Conservation (phyloP, 495 filamentous ascomycete species). For the Ramalina peruviana region DNA sequence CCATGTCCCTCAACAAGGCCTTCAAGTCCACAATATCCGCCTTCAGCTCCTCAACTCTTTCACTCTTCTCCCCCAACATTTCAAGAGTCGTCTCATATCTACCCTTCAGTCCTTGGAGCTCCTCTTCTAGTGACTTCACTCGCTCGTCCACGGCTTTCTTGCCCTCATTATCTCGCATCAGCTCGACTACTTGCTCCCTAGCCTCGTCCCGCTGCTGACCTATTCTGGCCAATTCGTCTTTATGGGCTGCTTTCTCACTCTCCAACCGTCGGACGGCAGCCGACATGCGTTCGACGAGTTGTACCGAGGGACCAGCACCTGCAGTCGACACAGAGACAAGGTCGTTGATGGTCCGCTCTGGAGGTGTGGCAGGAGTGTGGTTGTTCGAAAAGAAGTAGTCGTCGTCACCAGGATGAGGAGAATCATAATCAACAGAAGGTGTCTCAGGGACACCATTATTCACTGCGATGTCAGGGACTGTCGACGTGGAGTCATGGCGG, state of each 20-base stretch:
- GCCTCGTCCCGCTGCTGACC: conserved; percentile 78
- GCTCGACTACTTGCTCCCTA: conserved; percentile 69
- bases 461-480: conserved; percentile 20
- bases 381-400: conserved; percentile 53
- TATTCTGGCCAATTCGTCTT: conserved; percentile 72
- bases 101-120: conserved; percentile 40
- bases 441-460: conserved; percentile 29
- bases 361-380: conserved; percentile 45
- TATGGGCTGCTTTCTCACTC: conserved; percentile 70
- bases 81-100: conserved; percentile 84
- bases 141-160: conserved; percentile 44
- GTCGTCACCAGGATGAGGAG: conserved; percentile 33
- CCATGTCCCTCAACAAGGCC: conserved; percentile 84
- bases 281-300: conserved; percentile 93
- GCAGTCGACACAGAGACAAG: conserved; percentile 80
- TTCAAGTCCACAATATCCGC: conserved; percentile 87
- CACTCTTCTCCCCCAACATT: conserved; percentile 94
- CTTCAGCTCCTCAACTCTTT: conserved; percentile 77
- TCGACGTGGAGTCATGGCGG: conserved; percentile 25
- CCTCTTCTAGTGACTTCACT: conserved; percentile 50
- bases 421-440: conserved; percentile 33
- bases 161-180: conserved; percentile 75
- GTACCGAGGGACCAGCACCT: conserved; percentile 82
- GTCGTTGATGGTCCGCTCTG: conserved; percentile 65
- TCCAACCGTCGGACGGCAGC: conserved; percentile 82